These are phyloP conservation scores for Russula vinacea DNA, from an alignment of 768 basidiomycete genomes.

Conservation along the genomic window DNA sequence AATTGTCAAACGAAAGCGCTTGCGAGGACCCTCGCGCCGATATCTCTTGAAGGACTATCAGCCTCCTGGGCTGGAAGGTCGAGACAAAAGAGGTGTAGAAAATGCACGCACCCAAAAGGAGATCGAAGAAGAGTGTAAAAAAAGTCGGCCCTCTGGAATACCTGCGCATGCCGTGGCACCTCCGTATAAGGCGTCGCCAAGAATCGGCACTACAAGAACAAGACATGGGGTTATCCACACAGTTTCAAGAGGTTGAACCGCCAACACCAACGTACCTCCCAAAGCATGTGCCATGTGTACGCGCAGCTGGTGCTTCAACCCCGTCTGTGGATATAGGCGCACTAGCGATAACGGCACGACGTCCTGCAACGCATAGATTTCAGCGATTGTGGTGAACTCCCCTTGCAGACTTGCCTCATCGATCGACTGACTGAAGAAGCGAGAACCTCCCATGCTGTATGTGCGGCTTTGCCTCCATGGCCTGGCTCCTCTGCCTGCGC, in stretches of 20 bases:
- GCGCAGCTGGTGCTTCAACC: constrained; percentile 30
- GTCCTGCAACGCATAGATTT: neutral
- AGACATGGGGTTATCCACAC: neutral
- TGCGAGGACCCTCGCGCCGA: constrained; percentile 21
- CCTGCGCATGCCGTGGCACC: neutral
- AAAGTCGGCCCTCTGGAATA: constrained; percentile 23
- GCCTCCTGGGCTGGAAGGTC: neutral
- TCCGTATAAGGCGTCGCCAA: constrained; percentile 27
- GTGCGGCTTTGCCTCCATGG: constrained; percentile 8
- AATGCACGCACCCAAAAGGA: constrained; percentile 22
- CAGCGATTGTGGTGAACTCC: neutral
- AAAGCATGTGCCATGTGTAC: constrained; percentile 26
- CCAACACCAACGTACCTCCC: constrained; percentile 12
- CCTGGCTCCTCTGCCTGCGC: neutral
- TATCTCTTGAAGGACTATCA: constrained; percentile 23
- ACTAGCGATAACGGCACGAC: constrained; percentile 24
- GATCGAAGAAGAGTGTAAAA: constrained; percentile 29
- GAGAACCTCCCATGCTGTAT: constrained; percentile 28
- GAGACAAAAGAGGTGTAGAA: neutral
- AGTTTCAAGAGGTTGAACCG: neutral
- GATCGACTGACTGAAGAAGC: constrained; percentile 25
- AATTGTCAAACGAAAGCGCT: constrained; percentile 27
- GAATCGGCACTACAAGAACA: constrained; percentile 21
- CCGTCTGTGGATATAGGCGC: constrained; percentile 26
- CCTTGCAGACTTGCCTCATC: neutral